phyloP scores from a whole-genome alignment of 768 basidiomycete species.

The Termitomyces bulborhizus region DNA sequence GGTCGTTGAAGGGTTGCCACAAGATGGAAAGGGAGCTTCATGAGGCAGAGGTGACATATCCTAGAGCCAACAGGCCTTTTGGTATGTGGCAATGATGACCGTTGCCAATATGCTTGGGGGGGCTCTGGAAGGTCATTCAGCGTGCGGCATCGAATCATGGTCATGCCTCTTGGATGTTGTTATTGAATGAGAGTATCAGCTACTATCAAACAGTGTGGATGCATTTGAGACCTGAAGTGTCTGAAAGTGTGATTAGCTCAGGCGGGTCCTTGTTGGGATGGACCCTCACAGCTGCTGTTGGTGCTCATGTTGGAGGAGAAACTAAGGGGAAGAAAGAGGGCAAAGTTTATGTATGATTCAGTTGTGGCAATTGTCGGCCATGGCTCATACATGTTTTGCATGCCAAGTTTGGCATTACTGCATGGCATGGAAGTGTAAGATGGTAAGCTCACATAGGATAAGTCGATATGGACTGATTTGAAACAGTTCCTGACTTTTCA shows the following conservation, averaged over 20 bases:
- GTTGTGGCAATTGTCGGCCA: constrained; percentile 63
- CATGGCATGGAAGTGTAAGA: constrained; percentile 65
- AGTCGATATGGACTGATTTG: background rate
- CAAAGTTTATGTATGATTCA: constrained; percentile 42
- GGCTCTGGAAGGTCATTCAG: constrained; percentile 35
- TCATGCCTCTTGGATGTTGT: constrained; percentile 30
- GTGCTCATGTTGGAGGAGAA: constrained; percentile 42
- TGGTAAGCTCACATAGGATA: constrained; percentile 36
- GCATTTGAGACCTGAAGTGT: constrained; percentile 46
- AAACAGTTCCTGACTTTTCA: constrained; percentile 14
- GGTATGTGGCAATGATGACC: constrained; percentile 20
- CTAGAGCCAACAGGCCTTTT: constrained; percentile 1
- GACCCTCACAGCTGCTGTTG: constrained; percentile 59
- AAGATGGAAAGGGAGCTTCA: constrained; percentile 19
- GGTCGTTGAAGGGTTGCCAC: constrained; percentile 16
- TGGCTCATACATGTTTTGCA: constrained; percentile 62
- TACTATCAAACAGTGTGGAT: constrained; percentile 50
- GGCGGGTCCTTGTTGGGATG: constrained; percentile 68
- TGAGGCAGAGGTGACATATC: constrained; percentile 22
- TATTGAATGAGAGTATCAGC: constrained; percentile 61
- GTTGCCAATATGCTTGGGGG: constrained; percentile 44
- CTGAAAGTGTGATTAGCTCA: constrained; percentile 47
- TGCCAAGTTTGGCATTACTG: constrained; percentile 63
- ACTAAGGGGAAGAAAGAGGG: constrained; percentile 15
- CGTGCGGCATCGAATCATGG: constrained; percentile 31